Percentiles rank a stretch among this genome's conserved stretches.
These are phyloP conservation scores for Trametopsis cervina DNA, from an alignment of 768 basidiomycete species.

Conservation along the genomic window DNA sequence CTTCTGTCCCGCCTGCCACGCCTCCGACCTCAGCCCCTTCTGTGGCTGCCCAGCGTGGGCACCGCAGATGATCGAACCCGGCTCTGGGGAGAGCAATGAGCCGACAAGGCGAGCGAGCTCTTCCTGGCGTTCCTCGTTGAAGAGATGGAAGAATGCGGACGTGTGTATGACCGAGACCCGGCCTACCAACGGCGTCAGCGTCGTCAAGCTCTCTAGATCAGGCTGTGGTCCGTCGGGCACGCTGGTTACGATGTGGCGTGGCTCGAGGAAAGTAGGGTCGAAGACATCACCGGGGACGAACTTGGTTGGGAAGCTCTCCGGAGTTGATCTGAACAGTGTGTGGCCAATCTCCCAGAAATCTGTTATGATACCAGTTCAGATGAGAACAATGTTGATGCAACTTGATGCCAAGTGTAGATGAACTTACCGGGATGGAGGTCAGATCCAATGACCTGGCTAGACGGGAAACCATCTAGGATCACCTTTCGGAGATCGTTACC, in stretches of 20 bases:
- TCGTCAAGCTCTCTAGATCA: conserved; percentile 32
- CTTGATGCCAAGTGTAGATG: background rate
- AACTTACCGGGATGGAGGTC: conserved; percentile 32
- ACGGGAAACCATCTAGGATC: conserved; percentile 36
- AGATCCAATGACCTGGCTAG: conserved; percentile 29
- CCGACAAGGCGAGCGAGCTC: conserved; percentile 36
- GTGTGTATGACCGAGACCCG: conserved; percentile 44
- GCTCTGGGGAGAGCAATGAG: conserved; percentile 32
- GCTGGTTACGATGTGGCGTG: background rate
- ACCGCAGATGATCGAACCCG: conserved; percentile 43
- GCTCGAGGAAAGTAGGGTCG: conserved; percentile 35
- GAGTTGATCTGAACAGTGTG: conserved; percentile 47
- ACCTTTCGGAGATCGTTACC: conserved; percentile 37
- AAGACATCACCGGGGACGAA: conserved; percentile 55
- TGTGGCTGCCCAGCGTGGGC: conserved; percentile 28
- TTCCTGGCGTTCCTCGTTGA: conserved; percentile 33
- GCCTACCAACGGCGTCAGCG: conserved; percentile 32
- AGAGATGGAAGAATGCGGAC: conserved; percentile 44
- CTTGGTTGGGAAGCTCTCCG: conserved; percentile 42
- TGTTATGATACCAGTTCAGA: conserved; percentile 16
- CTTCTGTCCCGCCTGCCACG: conserved; percentile 2
- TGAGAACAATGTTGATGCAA: background rate
- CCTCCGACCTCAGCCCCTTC: conserved; percentile 21
- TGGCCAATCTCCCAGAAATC: conserved; percentile 61
- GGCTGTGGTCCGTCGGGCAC: background rate